Conservation (phyloP, 169 alveolate genomes). For the Cryptosporidium sp. region DNA sequence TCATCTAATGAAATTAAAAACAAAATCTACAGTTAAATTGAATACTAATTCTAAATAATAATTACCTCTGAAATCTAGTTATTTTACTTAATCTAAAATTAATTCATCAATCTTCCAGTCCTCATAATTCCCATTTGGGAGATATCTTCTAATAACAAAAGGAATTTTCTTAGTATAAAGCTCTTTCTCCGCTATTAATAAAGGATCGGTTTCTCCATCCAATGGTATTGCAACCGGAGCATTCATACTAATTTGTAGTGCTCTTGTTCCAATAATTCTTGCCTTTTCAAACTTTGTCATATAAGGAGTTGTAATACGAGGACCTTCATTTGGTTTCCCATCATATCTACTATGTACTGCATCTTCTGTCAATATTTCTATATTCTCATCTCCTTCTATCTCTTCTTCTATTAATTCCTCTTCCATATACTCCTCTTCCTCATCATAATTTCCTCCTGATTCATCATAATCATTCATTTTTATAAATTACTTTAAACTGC, state of each 20-base stretch:
- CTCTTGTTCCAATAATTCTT: slow-evolving; percentile 99
- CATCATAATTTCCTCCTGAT: slow-evolving; percentile 66
- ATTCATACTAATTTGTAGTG: slow-evolving; percentile 97
- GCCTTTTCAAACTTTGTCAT: slow-evolving; percentile 99
- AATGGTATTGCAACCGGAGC: slow-evolving; percentile 96
- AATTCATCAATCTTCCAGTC: slow-evolving; percentile 96
- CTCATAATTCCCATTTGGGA: slow-evolving; percentile 98
- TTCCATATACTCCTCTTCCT: slow-evolving; percentile 66
- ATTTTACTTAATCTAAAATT: slow-evolving; percentile 84
- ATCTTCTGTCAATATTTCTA: slow-evolving; percentile 61
- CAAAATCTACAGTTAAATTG: not conserved
- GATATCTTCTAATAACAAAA: slow-evolving; percentile 96
- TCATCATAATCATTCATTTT: slow-evolving; percentile 67
- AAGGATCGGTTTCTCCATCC: slow-evolving; percentile 96
- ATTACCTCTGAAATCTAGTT: not conserved
- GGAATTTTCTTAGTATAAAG: slow-evolving; percentile 97
- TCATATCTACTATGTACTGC: slow-evolving; percentile 33
- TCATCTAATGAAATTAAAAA: not conserved
- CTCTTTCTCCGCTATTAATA: slow-evolving; percentile 98
- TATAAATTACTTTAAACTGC: not conserved
- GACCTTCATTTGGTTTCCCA: slow-evolving; percentile 79
- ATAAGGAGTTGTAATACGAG: slow-evolving; percentile 93
- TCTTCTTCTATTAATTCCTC: slow-evolving; percentile 51
- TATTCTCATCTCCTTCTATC: slow-evolving; percentile 73
- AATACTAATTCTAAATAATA: not conserved